phyloP scores from a whole-genome alignment of 257 asterid genomes.

The Solanum peruvianum region DNA sequence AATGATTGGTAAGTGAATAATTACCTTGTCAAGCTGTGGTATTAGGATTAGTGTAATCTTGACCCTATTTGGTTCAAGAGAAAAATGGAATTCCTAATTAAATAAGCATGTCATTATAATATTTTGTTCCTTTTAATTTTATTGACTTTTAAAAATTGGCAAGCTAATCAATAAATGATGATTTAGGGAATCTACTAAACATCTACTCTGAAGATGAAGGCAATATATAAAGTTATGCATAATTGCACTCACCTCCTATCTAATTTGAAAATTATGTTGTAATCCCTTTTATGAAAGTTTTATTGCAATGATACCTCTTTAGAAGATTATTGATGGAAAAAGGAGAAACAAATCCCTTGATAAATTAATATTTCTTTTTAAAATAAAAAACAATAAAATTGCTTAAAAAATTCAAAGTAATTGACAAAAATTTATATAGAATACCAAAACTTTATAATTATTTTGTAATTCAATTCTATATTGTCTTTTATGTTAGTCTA shows the following conservation, averaged over 20 bases:
- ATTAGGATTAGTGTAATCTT: no score
- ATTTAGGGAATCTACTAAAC: not conserved
- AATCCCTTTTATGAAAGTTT: not conserved
- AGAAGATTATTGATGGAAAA: not conserved
- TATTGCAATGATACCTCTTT: not conserved
- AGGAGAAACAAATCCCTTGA: not conserved
- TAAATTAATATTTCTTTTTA: not conserved
- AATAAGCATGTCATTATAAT: not conserved
- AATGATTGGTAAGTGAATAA: no score
- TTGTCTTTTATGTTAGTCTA: not conserved
- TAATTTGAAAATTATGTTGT: not conserved
- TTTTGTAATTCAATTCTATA: not conserved
- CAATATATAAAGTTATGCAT: not conserved
- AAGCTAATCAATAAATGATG: not conserved
- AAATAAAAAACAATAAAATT: not conserved
- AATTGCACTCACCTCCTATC: not conserved
- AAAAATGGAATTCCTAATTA: no score
- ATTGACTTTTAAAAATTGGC: not conserved
- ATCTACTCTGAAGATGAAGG: not conserved
- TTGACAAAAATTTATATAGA: not conserved
- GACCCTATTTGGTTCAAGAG: no score
- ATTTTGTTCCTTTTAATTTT: not conserved
- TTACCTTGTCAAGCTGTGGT: no score
- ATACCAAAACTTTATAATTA: not conserved
- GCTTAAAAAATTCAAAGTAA: not conserved